Conservation (phyloP, 345 rosid species). For the Eucalyptus caleyi region DNA sequence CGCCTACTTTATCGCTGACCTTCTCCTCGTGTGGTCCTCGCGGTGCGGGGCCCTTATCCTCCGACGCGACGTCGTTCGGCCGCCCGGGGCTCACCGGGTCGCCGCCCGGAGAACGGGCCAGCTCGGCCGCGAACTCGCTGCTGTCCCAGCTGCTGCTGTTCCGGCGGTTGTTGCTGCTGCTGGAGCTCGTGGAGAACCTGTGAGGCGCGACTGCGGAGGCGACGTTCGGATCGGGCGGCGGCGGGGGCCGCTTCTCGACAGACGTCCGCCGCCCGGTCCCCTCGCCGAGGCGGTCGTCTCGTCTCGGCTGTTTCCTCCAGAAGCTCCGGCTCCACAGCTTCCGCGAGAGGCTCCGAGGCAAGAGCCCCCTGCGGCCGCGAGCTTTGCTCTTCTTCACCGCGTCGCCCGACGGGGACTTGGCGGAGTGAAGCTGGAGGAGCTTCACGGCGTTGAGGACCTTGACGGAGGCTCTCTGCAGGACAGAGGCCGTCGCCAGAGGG, state of each 20-base stretch:
- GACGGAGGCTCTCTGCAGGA: slow-evolving; percentile 46
- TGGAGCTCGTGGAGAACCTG: slow-evolving; percentile 10
- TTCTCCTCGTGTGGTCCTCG: not conserved
- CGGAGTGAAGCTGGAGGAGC: slow-evolving; percentile 35
- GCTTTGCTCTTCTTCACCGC: not conserved
- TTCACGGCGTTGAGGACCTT: slow-evolving; percentile 57
- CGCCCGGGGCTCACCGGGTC: slow-evolving; percentile 6
- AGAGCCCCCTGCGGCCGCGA: not conserved
- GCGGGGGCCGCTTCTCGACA: slow-evolving; percentile 24
- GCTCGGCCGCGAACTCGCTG: slow-evolving; percentile 23
- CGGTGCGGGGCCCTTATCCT: not conserved
- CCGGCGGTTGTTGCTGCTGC: not conserved
- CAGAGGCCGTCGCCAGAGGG: slow-evolving; percentile 31
- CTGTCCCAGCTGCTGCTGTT: slow-evolving; percentile 21
- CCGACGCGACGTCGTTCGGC: slow-evolving; percentile 20
- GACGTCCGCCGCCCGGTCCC: slow-evolving; percentile 38
- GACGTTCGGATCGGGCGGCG: slow-evolving; percentile 12
- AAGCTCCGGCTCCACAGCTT: slow-evolving; percentile 32
- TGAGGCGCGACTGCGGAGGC: not conserved
- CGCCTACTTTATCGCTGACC: slow-evolving; percentile 21
- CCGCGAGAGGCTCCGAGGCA: slow-evolving; percentile 39
- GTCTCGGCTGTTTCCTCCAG: slow-evolving; percentile 19
- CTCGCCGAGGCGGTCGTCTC: not conserved
- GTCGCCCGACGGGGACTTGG: slow-evolving; percentile 11
- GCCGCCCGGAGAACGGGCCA: slow-evolving; percentile 19